A percentile compares a stretch with the other conserved stretches of the same genome.
Conservation (phyloP, 2,329 filamentous ascomycete species). For the Helotiales sp. region DNA sequence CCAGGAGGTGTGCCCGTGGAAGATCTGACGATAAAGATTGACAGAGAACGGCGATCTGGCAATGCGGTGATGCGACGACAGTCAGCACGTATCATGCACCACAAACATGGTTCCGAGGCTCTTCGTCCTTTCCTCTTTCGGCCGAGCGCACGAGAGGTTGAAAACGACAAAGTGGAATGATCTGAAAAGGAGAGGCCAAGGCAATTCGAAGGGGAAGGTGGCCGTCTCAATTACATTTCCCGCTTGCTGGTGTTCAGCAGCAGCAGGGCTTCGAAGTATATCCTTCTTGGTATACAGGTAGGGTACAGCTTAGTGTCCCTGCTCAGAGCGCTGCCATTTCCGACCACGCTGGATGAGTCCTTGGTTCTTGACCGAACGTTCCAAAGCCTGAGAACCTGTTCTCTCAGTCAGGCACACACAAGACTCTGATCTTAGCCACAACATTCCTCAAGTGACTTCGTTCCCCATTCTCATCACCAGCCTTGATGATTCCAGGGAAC, state of each 20-base stretch:
- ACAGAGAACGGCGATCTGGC: neutral
- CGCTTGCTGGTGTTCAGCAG: no score
- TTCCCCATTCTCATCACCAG: constrained; percentile 63
- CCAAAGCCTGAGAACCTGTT: neutral
- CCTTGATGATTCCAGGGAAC: constrained; percentile 65
- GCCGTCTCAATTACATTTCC: no score
- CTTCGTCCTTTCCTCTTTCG: neutral
- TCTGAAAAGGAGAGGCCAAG: no score
- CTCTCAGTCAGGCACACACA: constrained; percentile 45
- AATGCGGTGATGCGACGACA: neutral
- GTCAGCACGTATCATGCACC: neutral
- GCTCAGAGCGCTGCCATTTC: neutral
- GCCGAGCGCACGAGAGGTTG: neutral
- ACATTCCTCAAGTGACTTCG: constrained; percentile 62
- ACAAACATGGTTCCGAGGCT: neutral
- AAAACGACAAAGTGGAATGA: neutral
- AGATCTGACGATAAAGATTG: neutral
- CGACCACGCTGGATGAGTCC: neutral
- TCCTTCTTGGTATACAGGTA: neutral
- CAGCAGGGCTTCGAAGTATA: neutral
- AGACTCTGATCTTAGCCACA: constrained; percentile 64
- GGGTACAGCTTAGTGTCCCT: neutral
- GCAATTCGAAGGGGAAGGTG: no score
- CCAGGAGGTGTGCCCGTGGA: neutral
- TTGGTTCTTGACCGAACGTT: neutral